These are phyloP conservation scores for Penicillium samsonianum DNA, from an alignment of 495 filamentous ascomycete genomes.

Conservation along the genomic window DNA sequence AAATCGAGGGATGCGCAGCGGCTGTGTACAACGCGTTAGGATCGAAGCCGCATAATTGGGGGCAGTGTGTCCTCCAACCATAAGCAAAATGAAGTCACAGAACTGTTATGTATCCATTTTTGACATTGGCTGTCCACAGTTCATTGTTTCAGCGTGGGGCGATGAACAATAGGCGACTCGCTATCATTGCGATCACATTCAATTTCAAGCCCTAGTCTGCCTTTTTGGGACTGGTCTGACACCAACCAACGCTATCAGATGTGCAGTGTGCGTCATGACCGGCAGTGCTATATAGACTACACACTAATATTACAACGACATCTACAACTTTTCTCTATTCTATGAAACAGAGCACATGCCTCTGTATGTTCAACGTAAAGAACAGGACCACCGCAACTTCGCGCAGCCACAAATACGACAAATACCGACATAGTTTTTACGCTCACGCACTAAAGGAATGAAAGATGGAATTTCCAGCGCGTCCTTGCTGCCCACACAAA, in stretches of 20 bases:
- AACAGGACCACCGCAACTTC: slow-evolving; percentile 3
- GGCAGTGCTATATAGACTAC: neutral
- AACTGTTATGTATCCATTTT: slow-evolving; percentile 1
- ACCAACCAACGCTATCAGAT: neutral
- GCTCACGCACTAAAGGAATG: slow-evolving; percentile 35
- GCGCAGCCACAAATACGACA: slow-evolving; percentile 11
- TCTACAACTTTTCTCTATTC: neutral
- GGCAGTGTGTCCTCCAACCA: slow-evolving; percentile 6
- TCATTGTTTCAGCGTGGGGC: slow-evolving; percentile 11
- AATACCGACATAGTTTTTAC: slow-evolving; percentile 13
- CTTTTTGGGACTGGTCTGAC: slow-evolving; percentile 5
- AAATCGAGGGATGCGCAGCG: neutral
- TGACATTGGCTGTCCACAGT: neutral
- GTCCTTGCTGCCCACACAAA: slow-evolving; percentile 26
- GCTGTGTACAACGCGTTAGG: slow-evolving; percentile 6
- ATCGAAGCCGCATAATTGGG: slow-evolving; percentile 10
- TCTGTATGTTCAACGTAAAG: neutral
- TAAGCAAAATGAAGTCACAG: neutral
- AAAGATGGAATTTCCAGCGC: slow-evolving; percentile 12
- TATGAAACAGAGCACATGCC: neutral
- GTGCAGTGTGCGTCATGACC: slow-evolving; percentile 8
- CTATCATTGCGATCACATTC: slow-evolving; percentile 2
- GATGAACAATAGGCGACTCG: slow-evolving; percentile 9
- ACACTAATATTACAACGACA: neutral
- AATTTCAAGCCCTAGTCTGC: slow-evolving; percentile 12